Evolutionary conservation across 768 basidiomycete species (phyloP), one percentile per base, ranked within the genome.

Genomic region (Lactarius sanguifluus): DNA sequence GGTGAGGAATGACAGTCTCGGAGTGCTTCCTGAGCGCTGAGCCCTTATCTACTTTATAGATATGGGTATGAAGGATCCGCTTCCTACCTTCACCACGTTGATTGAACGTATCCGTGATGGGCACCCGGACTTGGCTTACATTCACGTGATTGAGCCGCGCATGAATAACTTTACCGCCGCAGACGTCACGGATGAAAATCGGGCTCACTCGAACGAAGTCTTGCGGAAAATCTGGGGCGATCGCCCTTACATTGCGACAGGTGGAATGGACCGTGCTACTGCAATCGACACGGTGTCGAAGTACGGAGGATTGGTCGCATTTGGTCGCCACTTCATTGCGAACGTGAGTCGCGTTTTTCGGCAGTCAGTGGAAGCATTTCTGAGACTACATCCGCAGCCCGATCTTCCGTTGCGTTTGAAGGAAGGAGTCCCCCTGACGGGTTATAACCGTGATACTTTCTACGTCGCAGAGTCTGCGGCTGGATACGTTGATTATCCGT

Each of bases 361-460:
- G 10, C 13, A 16, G 7, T 15, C 0, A 10, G 6, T 25, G 47
- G 28, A 25, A 28, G 25, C 9, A 16, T 28, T 32, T 50, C 57
- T 65, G 4, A 55, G 9, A 2, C 13, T 0, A 40, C 9, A 2
- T 23, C 18, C 12, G 25, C 55, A 67, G 69, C 69, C 69, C 3
- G 69, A 68, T 55, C 66, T 64, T 30, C 70, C 72, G 5, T 55
- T 62, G 23, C 68, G 69, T 13, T 30, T 72, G 41, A 45, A 36
- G 41, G 55, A 68, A 4, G 57, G 43, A 6, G 41, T 41, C 10
- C 9, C 38, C 6, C 20, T 66, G 59, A 63, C 54, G 12, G 38
- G 25, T 5, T 68, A 64, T 36, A 57, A 68, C 32, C 59, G 60
- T 4, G 20, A 25, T 28, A 62, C 60, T 2, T 66, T 69, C 61